phyloP scores from a whole-genome alignment of 495 filamentous ascomycete genomes.

The Penicillium odoratum region DNA sequence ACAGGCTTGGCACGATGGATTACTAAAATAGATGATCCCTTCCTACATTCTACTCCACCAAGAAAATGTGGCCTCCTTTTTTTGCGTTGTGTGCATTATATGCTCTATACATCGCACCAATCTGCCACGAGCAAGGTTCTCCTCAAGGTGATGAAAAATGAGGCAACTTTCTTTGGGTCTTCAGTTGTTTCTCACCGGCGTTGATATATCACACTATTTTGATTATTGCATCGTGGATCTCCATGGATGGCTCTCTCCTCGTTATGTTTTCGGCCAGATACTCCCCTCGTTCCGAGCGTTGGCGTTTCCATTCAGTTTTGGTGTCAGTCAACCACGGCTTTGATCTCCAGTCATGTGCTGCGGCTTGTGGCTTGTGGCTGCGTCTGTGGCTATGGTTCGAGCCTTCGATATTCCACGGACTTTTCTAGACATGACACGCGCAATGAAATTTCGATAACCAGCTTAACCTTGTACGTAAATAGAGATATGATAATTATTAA shows the following conservation, averaged over 20 bases:
- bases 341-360: background rate
- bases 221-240: background rate
- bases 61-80: background rate
- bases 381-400: conserved; percentile 2
- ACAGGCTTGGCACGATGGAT: conserved; percentile 50
- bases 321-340: conserved; percentile 4
- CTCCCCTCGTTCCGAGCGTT: conserved; percentile 21
- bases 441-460: background rate
- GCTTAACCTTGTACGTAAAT: background rate
- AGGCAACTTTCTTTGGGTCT: no score
- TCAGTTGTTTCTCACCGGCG: background rate
- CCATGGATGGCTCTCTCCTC: conserved; percentile 9
- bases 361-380: background rate
- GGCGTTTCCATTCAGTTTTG: conserved; percentile 14
- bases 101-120: background rate
- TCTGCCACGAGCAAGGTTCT: background rate
- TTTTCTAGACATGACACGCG: background rate
- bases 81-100: background rate
- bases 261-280: conserved; percentile 14
- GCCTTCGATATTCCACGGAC: conserved; percentile 4
- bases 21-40: conserved; percentile 34
- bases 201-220: conserved; percentile 8
- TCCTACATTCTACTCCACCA: background rate
- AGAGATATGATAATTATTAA: background rate
- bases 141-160: background rate